Percentiles rank a stretch among this genome's conserved stretches.
phyloP scores from a whole-genome alignment of 202 grass and related monocot species.

The Hordeum pubiflorum region DNA sequence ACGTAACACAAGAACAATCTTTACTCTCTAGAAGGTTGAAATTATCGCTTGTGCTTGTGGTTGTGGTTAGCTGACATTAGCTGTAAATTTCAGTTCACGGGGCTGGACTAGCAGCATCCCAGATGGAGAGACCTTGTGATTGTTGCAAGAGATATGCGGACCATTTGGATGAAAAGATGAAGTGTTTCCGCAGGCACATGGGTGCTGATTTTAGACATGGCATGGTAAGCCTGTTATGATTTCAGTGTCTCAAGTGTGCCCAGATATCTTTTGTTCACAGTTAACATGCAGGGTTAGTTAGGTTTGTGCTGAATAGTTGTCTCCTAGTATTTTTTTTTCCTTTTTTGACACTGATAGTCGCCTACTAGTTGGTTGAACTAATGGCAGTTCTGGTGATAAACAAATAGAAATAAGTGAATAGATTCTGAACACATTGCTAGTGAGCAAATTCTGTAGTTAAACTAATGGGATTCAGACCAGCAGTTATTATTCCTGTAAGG shows the following conservation, averaged over 20 bases:
- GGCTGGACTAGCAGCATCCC: background rate
- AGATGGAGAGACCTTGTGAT: constrained; percentile 17
- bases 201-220: background rate
- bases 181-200: constrained; percentile 28
- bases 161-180: constrained; percentile 23
- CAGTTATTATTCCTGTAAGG: background rate
- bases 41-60: background rate
- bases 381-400: too few relatives aligned
- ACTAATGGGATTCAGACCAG: too few relatives aligned
- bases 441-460: too few relatives aligned
- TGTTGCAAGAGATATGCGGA: constrained; percentile 17
- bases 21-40: background rate
- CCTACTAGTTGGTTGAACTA: too few relatives aligned
- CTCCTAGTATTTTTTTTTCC: background rate
- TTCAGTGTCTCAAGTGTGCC: background rate
- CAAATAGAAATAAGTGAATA: too few relatives aligned
- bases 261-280: background rate
- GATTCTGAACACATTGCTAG: too few relatives aligned
- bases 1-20: background rate
- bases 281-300: background rate
- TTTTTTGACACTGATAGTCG: too few relatives aligned
- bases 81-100: constrained; percentile 8
- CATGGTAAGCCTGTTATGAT: constrained; percentile 15
- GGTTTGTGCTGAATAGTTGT: background rate
- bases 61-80: background rate